phyloP scores from a whole-genome alignment of 2,329 filamentous ascomycete species.

The Hymenoscyphus occultus region DNA sequence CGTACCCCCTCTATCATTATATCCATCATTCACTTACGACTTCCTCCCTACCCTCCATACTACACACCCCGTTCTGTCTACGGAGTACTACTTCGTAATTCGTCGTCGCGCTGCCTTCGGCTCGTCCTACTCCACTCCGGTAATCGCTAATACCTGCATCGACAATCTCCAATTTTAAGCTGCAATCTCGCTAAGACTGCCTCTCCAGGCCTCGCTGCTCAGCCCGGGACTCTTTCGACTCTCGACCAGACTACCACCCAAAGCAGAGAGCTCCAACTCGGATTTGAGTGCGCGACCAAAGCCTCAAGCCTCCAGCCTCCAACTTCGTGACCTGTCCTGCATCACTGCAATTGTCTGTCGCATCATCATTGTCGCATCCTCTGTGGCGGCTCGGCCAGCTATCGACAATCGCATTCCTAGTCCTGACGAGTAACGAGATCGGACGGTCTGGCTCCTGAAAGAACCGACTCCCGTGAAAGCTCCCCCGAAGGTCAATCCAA shows the following conservation, averaged over 20 bases:
- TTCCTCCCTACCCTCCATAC: no score
- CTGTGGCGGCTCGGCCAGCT: slow-evolving; percentile 14
- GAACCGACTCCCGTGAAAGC: slow-evolving; percentile 2
- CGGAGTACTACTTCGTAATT: background rate
- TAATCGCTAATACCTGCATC: background rate
- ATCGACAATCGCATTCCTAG: slow-evolving; percentile 17
- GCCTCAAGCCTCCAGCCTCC: slow-evolving; percentile 16
- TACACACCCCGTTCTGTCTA: background rate
- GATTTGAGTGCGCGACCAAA: slow-evolving; percentile 18
- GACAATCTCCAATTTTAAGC: slow-evolving; percentile 14
- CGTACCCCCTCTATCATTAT: no score
- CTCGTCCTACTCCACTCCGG: background rate
- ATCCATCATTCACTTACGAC: no score
- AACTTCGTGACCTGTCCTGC: slow-evolving; percentile 18
- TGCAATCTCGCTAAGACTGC: slow-evolving; percentile 19
- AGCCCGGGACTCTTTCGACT: slow-evolving; percentile 17
- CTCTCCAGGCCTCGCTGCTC: slow-evolving; percentile 7
- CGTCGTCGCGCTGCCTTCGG: background rate
- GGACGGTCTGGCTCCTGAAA: slow-evolving; percentile 15
- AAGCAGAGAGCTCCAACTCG: slow-evolving; percentile 14
- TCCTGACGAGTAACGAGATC: slow-evolving; percentile 16
- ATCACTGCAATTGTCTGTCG: slow-evolving; percentile 25
- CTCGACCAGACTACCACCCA: slow-evolving; percentile 11
- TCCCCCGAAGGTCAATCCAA: slow-evolving; percentile 15
- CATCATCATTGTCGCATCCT: slow-evolving; percentile 5